phyloP scores from a whole-genome alignment of 768 basidiomycete genomes.

The Leccinum sublutescens region DNA sequence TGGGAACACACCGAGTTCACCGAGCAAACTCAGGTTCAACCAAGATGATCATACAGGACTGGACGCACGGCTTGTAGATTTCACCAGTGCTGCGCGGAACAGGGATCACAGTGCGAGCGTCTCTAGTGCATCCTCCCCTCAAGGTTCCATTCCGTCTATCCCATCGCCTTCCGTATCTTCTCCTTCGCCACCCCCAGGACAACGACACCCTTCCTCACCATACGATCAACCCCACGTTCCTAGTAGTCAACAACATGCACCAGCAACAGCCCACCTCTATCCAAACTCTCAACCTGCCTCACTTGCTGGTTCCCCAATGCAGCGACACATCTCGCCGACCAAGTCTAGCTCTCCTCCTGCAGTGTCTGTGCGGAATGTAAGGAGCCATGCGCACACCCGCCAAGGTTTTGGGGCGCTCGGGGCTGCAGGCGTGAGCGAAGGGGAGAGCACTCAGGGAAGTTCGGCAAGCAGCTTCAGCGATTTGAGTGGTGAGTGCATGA shows the following conservation, averaged over 20 bases:
- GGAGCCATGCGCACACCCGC: constrained; percentile 48
- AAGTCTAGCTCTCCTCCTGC: constrained; percentile 66
- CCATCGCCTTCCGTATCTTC: constrained; percentile 67
- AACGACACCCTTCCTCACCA: constrained; percentile 29
- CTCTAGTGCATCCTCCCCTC: constrained; percentile 71
- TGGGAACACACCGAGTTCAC: constrained; percentile 23
- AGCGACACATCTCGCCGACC: constrained; percentile 48
- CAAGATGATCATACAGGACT: constrained; percentile 15
- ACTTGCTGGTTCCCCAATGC: constrained; percentile 36
- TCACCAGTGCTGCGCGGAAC: constrained; percentile 35
- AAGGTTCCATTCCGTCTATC: constrained; percentile 78
- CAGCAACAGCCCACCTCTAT: constrained; percentile 8
- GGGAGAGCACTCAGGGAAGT: constrained; percentile 65
- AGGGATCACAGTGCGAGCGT: constrained; percentile 67
- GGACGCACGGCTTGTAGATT: constrained; percentile 40
- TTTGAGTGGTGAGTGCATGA: constrained; percentile 63
- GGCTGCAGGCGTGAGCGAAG: constrained; percentile 45
- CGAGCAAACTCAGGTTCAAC: constrained; percentile 27
- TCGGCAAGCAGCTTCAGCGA: constrained; percentile 85
- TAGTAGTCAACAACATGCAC: constrained; percentile 12
- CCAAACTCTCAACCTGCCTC: constrained; percentile 18
- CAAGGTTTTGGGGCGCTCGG: constrained; percentile 44
- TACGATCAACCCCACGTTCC: constrained; percentile 3
- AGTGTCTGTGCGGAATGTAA: constrained; percentile 52
- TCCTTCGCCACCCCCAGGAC: constrained; percentile 37